These are phyloP conservation scores for Lactarius pseudohatsudake DNA, from an alignment of 768 basidiomycete species.

Conservation along the genomic window DNA sequence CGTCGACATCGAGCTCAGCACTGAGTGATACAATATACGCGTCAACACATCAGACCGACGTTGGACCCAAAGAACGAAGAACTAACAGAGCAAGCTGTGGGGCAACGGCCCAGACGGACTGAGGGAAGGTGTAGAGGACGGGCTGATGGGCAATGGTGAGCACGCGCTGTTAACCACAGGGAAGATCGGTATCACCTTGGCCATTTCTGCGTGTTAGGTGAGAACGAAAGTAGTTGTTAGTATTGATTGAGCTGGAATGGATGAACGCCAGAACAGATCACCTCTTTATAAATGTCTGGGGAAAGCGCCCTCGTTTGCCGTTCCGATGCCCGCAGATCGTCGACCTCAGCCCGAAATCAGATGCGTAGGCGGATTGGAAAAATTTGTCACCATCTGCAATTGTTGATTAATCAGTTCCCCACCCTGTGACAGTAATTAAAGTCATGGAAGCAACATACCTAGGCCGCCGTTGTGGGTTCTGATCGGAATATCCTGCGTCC, in stretches of 20 bases:
- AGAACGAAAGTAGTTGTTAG: not conserved
- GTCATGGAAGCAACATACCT: too few relatives aligned
- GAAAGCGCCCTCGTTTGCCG: not conserved
- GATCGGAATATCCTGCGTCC: not conserved
- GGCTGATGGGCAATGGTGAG: constrained; percentile 23
- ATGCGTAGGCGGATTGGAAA: too few relatives aligned
- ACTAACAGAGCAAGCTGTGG: constrained; percentile 45
- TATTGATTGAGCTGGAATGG: not conserved
- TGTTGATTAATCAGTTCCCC: not conserved
- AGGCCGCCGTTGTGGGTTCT: not conserved
- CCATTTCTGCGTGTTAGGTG: not conserved
- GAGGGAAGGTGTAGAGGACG: constrained; percentile 39
- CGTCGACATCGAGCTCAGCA: constrained; percentile 42
- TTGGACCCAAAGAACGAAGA: not conserved
- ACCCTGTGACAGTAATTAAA: not conserved
- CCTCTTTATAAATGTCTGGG: not conserved
- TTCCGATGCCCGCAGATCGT: too few relatives aligned
- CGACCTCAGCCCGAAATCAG: too few relatives aligned
- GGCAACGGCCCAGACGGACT: constrained; percentile 44
- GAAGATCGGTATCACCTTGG: not conserved
- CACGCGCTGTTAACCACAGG: not conserved
- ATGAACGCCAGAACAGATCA: not conserved
- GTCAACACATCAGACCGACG: not conserved
- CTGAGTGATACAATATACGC: constrained; percentile 31
- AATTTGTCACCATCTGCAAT: not conserved